phyloP scores from a whole-genome alignment of 768 basidiomycete species.

The Tephrocybe rancida region DNA sequence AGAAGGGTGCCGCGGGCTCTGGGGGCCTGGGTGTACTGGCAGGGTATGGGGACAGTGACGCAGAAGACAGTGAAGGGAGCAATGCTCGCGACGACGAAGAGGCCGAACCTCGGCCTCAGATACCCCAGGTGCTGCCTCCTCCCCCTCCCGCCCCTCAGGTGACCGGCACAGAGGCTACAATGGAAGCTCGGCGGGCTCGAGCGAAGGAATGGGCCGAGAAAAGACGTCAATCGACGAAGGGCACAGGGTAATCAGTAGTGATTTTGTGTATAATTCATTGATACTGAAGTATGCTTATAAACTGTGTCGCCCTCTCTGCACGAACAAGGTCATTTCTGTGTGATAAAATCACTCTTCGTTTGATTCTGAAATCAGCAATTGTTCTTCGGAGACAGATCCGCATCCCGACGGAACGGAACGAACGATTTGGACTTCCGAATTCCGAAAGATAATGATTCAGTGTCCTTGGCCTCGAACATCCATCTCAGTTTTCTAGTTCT shows the following conservation, averaged over 20 bases:
- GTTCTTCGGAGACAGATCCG: no score
- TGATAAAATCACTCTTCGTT: no score
- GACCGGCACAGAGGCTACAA: conserved; percentile 27
- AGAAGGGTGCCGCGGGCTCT: conserved; percentile 9
- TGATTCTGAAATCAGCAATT: no score
- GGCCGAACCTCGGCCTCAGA: neutral
- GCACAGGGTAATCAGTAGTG: neutral
- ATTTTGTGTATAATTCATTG: no score
- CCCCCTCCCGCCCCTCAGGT: neutral
- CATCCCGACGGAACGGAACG: no score
- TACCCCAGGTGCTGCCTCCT: neutral
- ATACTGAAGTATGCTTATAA: no score
- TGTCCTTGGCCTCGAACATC: no score
- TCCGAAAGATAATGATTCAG: no score
- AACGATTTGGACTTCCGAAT: no score
- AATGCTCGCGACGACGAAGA: conserved; percentile 18
- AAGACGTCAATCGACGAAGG: conserved; percentile 35
- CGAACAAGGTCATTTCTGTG: no score
- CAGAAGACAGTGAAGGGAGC: conserved; percentile 36
- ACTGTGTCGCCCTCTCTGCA: no score
- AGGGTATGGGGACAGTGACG: conserved; percentile 61
- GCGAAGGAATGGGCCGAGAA: conserved; percentile 62
- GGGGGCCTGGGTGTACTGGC: conserved; percentile 53
- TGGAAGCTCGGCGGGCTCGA: conserved; percentile 53
- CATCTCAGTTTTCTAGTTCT: no score